Conservation (phyloP, 2,329 filamentous ascomycete species). For the Coniella vitis region DNA sequence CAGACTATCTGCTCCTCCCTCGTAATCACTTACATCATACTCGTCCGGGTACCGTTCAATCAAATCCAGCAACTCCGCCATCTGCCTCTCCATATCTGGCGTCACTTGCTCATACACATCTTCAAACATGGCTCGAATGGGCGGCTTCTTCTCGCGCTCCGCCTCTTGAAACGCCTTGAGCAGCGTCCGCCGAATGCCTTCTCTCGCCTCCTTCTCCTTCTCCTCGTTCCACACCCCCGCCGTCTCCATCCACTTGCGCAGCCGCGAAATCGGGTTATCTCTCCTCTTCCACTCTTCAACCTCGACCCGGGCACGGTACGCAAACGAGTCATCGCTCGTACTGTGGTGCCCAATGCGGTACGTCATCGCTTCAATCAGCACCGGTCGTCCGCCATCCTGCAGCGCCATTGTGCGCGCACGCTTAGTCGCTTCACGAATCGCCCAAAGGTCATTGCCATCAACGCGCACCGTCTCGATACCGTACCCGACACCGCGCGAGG, state of each 20-base stretch:
- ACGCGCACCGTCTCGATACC: slow-evolving; percentile 80
- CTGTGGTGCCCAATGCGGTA: slow-evolving; percentile 97
- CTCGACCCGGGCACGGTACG: slow-evolving; percentile 86
- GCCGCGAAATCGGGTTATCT: slow-evolving; percentile 31
- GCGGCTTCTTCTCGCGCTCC: slow-evolving; percentile 73
- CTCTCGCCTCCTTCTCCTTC: slow-evolving; percentile 55
- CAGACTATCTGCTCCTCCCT: slow-evolving; percentile 26
- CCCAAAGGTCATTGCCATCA: slow-evolving; percentile 77
- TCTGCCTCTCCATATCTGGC: slow-evolving; percentile 54
- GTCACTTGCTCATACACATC: slow-evolving; percentile 88
- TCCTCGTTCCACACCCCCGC: slow-evolving; percentile 78
- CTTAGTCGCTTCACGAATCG: slow-evolving; percentile 61
- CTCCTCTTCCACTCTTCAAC: slow-evolving; percentile 75
- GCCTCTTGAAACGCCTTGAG: slow-evolving; percentile 78
- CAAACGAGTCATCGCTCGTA: slow-evolving; percentile 94
- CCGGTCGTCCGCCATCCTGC: slow-evolving; percentile 69
- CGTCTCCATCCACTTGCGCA: slow-evolving; percentile 68
- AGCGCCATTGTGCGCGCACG: slow-evolving; percentile 73
- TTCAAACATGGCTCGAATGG: slow-evolving; percentile 67
- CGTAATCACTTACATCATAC: slow-evolving; percentile 57
- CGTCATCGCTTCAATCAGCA: slow-evolving; percentile 92
- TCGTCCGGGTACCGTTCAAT: slow-evolving; percentile 83
- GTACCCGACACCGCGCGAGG: slow-evolving; percentile 68
- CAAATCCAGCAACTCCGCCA: slow-evolving; percentile 64
- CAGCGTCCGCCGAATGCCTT: slow-evolving; percentile 46